A percentile compares a stretch with the other conserved stretches of the same genome.
phyloP scores from a whole-genome alignment of 805 yeast species.

The Candida sithepensis region DNA sequence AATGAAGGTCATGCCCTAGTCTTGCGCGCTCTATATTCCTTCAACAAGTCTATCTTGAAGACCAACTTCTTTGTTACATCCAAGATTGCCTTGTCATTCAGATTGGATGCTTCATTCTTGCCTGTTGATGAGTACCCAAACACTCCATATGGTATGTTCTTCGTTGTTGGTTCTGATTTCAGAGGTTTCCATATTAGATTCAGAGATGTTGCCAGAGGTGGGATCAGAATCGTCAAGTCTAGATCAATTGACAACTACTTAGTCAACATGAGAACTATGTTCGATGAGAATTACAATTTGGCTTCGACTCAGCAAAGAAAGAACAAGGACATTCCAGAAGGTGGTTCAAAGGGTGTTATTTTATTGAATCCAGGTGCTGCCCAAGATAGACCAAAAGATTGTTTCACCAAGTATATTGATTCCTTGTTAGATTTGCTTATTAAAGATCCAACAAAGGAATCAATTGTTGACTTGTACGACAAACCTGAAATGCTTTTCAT shows the following conservation, averaged over 20 bases:
- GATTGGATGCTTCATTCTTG: conserved; percentile 82
- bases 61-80: conserved; percentile 93
- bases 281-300: conserved; percentile 94
- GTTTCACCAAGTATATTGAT: conserved; percentile 91
- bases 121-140: conserved; percentile 88
- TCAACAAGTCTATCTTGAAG: conserved; percentile 84
- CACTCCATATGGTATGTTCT: conserved; percentile 90
- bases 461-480: conserved; percentile 78
- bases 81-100: conserved; percentile 91
- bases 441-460: conserved; percentile 67
- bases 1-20: conserved; percentile 78
- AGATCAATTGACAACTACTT: conserved; percentile 82
- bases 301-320: conserved; percentile 96
- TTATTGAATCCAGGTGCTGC: conserved; percentile 68
- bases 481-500: conserved; percentile 88
- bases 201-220: conserved; percentile 97
- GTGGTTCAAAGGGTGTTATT: conserved; percentile 97
- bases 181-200: conserved; percentile 97
- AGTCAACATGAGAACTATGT: conserved; percentile 79
- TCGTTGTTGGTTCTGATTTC: conserved; percentile 93
- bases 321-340: conserved; percentile 98
- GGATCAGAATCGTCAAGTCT: conserved; percentile 91
- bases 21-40: conserved; percentile 73
- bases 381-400: conserved; percentile 75
- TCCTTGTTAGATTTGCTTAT: conserved; percentile 82